Evolutionary conservation across 371 early-diverging fungal species (phyloP).

Genomic region (Mucor irregularis): DNA sequence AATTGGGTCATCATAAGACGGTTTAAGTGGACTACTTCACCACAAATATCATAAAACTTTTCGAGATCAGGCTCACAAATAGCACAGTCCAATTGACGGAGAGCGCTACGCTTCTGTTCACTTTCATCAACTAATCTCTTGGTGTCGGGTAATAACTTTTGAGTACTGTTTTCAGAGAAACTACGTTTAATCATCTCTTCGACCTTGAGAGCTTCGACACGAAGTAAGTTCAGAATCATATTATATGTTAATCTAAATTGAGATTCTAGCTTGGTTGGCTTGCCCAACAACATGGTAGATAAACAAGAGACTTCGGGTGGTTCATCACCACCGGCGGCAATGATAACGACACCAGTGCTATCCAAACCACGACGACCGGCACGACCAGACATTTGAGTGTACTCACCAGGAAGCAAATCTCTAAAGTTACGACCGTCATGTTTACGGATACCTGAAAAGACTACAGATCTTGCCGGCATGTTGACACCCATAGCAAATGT

Average conservation of each 20-base stretch:
- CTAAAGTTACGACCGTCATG: constrained; percentile 90
- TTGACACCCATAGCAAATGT: constrained; percentile 90
- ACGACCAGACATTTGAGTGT: constrained; percentile 99
- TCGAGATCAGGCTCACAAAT: constrained; percentile 82
- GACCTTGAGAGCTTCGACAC: constrained; percentile 96
- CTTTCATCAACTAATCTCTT: constrained; percentile 62
- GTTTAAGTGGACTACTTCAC: constrained; percentile 57
- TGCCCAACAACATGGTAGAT: constrained; percentile 82
- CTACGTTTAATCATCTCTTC: constrained; percentile 98
- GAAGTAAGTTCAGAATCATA: constrained; percentile 97
- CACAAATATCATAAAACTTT: constrained; percentile 69
- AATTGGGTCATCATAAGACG: constrained; percentile 60
- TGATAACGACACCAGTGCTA: constrained; percentile 92
- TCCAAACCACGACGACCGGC: constrained; percentile 99
- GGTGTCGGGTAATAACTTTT: constrained; percentile 79
- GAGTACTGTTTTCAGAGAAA: constrained; percentile 91
- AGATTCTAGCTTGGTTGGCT: constrained; percentile 89
- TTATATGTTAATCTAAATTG: constrained; percentile 99
- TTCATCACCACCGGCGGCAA: constrained; percentile 73
- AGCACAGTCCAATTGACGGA: constrained; percentile 76
- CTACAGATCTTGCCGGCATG: constrained; percentile 97
- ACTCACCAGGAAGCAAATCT: constrained; percentile 92
- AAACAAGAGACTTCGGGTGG: constrained; percentile 66
- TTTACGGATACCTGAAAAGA: constrained; percentile 92
- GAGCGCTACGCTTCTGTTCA: constrained; percentile 54